phyloP scores from a whole-genome alignment of 2,329 filamentous ascomycete genomes.

The Cladorrhinum sp. region DNA sequence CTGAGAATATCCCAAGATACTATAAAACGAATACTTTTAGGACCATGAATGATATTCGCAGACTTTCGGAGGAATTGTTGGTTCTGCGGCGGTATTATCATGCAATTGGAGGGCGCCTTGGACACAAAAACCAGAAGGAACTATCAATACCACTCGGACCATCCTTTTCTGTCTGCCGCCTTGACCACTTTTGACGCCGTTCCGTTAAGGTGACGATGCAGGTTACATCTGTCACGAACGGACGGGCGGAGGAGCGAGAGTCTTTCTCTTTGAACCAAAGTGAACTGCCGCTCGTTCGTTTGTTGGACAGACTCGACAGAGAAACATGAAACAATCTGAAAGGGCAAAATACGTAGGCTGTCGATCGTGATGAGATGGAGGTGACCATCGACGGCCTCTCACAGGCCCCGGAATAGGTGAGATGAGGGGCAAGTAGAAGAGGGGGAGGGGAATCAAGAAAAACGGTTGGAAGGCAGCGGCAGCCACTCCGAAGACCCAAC shows the following conservation, averaged over 20 bases:
- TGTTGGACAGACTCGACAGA: constrained; percentile 23
- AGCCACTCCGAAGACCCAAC: constrained; percentile 21
- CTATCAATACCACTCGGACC: constrained; percentile 1
- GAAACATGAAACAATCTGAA: constrained; percentile 23
- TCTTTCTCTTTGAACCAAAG: not conserved
- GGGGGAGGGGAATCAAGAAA: constrained; percentile 8
- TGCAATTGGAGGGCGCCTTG: constrained; percentile 16
- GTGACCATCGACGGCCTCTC: no score
- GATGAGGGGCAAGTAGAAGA: constrained; percentile 6
- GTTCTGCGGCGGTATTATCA: constrained; percentile 11
- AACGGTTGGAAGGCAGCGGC: constrained; percentile 4
- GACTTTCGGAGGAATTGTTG: not conserved
- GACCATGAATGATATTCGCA: not conserved
- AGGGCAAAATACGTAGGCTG: constrained; percentile 8
- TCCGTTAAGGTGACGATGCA: constrained; percentile 17
- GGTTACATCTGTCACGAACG: constrained; percentile 10
- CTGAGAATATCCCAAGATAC: constrained; percentile 2
- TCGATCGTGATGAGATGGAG: constrained; percentile 19
- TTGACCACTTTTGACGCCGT: constrained; percentile 16
- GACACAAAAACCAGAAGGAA: not conserved
- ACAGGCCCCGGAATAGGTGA: not conserved
- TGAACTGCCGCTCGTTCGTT: constrained; percentile 5
- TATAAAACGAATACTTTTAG: not conserved
- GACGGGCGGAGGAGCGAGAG: constrained; percentile 6
- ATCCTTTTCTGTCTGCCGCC: not conserved